Evolutionary conservation across 1,284 basidiomycete species (phyloP), one percentile per base, ranked within the genome.

Genomic region (Trichosporon coremiiforme): DNA sequence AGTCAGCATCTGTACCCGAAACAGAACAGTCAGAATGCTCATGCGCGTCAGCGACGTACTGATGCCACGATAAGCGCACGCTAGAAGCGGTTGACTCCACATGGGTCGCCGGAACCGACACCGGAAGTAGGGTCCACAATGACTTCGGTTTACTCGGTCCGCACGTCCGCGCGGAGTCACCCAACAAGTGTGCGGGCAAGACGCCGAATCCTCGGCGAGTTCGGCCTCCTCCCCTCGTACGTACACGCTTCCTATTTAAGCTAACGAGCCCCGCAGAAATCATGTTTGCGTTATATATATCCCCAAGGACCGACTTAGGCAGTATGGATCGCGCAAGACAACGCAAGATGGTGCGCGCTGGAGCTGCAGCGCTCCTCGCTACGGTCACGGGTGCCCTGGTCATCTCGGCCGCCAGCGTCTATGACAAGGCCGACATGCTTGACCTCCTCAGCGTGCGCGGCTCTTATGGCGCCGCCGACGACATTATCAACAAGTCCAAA

Each of bases 181-280:
- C 7, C 5, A n/a, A 45, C 13, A 22, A 9, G 20, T 15, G n/a
- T 7, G 7, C 55, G 55, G 55, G 29, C 25, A 57, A 57, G 55
- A 57, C 55, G 55, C 55, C 55, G 55, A 33, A n/a, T 57, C 55
- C 55, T 57, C 55, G 55, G 55, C 25, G 25, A 57, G 29, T 4
- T 57, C 55, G 55, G 55, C 55, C 55, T 57, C 5, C 41, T 15
- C 41, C 13, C 15, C 41, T 45, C 41, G 4, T 45, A 33, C 41
- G 41, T 5, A 45, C 41, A n/a, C 15, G 7, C 2, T 15, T 8
- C 4, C 4, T 57, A 57, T 29, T 31, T 57, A 57, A 57, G 29
- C 55, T 57, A 57, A 31, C 33, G 9, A 2, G n/a, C n/a, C 7
- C 20, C 47, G 47, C 47, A 53, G 47, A n/a, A 53, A 2, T 9